Base-by-base conservation (phyloP, 208 protist genomes). In the Leishmania tarentolae region DNA sequence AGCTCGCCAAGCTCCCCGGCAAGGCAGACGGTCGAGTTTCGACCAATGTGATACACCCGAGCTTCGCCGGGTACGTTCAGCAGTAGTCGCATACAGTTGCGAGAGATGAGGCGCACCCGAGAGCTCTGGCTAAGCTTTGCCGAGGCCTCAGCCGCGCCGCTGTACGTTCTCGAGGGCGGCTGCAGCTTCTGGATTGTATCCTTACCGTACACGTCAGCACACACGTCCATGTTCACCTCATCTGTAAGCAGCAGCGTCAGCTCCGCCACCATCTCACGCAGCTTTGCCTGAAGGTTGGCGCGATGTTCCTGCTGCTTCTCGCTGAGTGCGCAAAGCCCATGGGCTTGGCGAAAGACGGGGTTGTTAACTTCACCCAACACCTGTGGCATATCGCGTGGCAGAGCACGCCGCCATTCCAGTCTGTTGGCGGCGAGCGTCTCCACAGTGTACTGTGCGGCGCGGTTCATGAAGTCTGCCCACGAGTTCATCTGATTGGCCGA, bases 401-500 rank as follows among this genome's bases (percentile, higher is more conserved):
- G n/a, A 13, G 91, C 85, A 17, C 59, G 57, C 0, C 91, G 84
- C 89, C 88, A 94, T 37, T 83, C 81, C 46, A 91, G 28, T 68
- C 86, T 35, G 79, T 94, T 93, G 31, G 91, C 87, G n/a, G 91
- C 85, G 24, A 94, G 78, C 65, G 83, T 90, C 78, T 92, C 91
- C 2, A 92, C 76, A 3, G 77, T 80, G 81, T 91, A 84, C 75
- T 74, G 82, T n/a, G 84, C 61, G 31, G 87, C 80, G 35, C 72
- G 68, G 68, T 83, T 83, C 57, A 93, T 87, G 63, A 94, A 71
- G 75, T 94, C 91, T 17, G 87, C 87, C 91, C 87, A 92, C 7
- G 89, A 82, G 78, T 94, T 90, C 91, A 94, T 93, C 77, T 98
- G 94, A 74, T 95, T 96, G 4, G 96, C 98, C 24, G 94, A 98